Conservation (phyloP, 345 rosid genomes). For the Salix suchowensis region DNA sequence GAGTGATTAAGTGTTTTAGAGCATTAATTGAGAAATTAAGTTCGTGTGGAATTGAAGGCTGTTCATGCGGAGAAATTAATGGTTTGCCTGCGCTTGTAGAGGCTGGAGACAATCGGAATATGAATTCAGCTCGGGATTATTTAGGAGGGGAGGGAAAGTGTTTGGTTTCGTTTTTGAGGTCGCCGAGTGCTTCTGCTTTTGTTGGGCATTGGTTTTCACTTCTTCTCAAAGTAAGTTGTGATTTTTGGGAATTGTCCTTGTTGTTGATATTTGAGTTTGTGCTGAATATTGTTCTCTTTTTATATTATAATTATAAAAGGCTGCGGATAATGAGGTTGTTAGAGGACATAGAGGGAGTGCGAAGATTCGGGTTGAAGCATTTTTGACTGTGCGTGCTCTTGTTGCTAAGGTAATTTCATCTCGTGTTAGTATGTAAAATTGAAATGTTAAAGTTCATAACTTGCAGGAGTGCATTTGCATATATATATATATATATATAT, state of each 20-base stretch:
- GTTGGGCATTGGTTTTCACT: constrained; percentile 95
- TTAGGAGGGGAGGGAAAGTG: constrained; percentile 46
- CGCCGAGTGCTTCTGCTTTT: constrained; percentile 68
- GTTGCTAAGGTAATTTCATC: constrained; percentile 68
- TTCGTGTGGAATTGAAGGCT: constrained; percentile 53
- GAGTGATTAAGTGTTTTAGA: constrained; percentile 72
- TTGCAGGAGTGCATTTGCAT: background rate
- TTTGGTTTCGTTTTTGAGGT: constrained; percentile 72
- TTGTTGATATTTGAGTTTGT: background rate
- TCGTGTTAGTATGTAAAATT: too few species aligned
- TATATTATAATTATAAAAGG: constrained; percentile 43
- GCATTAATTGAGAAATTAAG: constrained; percentile 52
- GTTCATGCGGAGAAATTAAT: constrained; percentile 51
- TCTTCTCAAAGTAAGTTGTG: constrained; percentile 60
- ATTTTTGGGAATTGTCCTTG: background rate
- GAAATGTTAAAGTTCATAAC: background rate
- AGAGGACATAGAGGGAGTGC: constrained; percentile 87
- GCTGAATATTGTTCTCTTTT: background rate
- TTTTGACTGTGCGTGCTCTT: constrained; percentile 64
- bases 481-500: background rate
- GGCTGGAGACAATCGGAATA: constrained; percentile 17
- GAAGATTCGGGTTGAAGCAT: constrained; percentile 71
- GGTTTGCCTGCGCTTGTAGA: constrained; percentile 57
- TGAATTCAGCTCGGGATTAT: constrained; percentile 23
- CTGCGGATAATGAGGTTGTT: constrained; percentile 77